Conservation (phyloP, 2,329 filamentous ascomycete species). For the Claviceps quebecensis region DNA sequence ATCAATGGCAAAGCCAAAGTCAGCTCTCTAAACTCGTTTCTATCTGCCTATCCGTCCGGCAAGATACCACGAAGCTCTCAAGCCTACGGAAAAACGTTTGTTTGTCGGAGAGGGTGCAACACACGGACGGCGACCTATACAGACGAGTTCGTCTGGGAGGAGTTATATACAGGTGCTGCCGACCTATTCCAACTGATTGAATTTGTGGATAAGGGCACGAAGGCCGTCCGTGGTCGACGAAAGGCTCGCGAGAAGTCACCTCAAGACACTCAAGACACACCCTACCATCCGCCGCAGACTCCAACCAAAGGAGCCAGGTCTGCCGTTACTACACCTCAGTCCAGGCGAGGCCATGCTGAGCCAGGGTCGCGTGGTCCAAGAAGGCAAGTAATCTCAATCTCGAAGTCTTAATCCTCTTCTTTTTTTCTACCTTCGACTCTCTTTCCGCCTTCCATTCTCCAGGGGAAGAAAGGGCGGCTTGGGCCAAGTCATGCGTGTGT, state of each 20-base stretch:
- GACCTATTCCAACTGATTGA: conserved; percentile 53
- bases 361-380: conserved; percentile 19
- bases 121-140: conserved; percentile 82
- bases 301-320: conserved; percentile 21
- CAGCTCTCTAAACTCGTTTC: conserved; percentile 58
- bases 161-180: conserved; percentile 54
- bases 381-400: conserved; percentile 10
- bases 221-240: conserved; percentile 36
- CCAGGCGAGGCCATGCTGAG: conserved; percentile 15
- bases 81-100: conserved; percentile 72
- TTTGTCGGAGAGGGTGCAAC: conserved; percentile 83
- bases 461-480: not conserved
- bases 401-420: not conserved
- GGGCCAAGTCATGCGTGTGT: not conserved
- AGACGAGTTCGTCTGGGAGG: conserved; percentile 83
- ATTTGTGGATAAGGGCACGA: conserved; percentile 58
- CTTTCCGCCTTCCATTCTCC: no score
- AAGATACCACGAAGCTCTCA: conserved; percentile 57
- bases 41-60: conserved; percentile 56
- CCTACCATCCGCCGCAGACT: conserved; percentile 22
- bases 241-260: conserved; percentile 19
- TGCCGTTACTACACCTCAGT: conserved; percentile 17
- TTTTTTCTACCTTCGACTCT: no score
- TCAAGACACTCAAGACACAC: conserved; percentile 16
- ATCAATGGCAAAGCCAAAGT: conserved; percentile 83